Evolutionary conservation across 2,329 filamentous ascomycete genomes (phyloP).

Genomic region (Metarhizium album): DNA sequence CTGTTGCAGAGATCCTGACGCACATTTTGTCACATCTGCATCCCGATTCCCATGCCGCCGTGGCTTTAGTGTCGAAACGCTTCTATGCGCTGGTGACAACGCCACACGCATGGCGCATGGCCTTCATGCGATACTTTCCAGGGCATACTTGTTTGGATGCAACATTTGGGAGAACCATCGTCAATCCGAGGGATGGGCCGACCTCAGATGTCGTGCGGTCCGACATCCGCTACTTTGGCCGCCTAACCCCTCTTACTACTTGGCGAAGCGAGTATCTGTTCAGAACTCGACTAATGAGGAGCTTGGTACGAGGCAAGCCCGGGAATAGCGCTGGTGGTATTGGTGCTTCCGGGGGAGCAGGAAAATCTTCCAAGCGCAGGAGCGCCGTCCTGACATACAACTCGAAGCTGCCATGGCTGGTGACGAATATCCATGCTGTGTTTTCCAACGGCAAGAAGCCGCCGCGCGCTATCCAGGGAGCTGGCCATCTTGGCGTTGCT

Average conservation of each 20-base stretch:
- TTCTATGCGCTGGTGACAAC: slow-evolving; percentile 83
- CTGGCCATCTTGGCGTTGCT: slow-evolving; percentile 66
- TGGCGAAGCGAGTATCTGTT: slow-evolving; percentile 96
- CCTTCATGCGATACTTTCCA: slow-evolving; percentile 84
- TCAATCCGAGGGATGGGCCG: slow-evolving; percentile 32
- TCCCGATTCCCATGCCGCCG: slow-evolving; percentile 68
- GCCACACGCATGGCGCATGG: slow-evolving; percentile 86
- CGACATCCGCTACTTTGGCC: slow-evolving; percentile 69
- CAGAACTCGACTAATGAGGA: slow-evolving; percentile 72
- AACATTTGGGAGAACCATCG: slow-evolving; percentile 23
- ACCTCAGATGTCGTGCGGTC: slow-evolving; percentile 48
- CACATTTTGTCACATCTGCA: slow-evolving; percentile 86
- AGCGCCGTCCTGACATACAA: slow-evolving; percentile 76
- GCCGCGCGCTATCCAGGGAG: slow-evolving; percentile 73
- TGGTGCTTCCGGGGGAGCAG: slow-evolving; percentile 39
- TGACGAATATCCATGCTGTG: slow-evolving; percentile 69
- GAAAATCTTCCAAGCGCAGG: slow-evolving; percentile 49
- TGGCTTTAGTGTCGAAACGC: slow-evolving; percentile 77
- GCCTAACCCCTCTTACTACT: slow-evolving; percentile 73
- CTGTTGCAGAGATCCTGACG: slow-evolving; percentile 67
- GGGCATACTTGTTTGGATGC: slow-evolving; percentile 42
- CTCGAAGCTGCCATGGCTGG: slow-evolving; percentile 67
- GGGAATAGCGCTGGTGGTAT: slow-evolving; percentile 40
- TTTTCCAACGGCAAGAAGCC: slow-evolving; percentile 64
- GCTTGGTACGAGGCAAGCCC: slow-evolving; percentile 73